A percentile compares a stretch with the other conserved stretches of the same genome.
These are phyloP conservation scores for Trametes coccinea DNA, from an alignment of 768 basidiomycete species.

Conservation along the genomic window DNA sequence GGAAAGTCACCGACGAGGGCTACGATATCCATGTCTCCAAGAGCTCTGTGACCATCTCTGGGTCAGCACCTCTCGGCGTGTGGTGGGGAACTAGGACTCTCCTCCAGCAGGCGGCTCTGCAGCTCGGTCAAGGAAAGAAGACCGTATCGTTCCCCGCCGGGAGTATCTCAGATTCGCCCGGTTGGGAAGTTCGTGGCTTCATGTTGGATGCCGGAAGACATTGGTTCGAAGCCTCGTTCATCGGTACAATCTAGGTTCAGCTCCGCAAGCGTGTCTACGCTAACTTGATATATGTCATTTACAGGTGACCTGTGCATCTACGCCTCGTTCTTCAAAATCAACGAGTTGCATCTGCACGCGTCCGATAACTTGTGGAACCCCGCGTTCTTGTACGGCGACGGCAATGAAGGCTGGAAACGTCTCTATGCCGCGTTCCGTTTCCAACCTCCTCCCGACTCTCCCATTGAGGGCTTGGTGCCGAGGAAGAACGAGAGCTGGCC, in stretches of 20 bases:
- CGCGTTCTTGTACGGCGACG: slow-evolving; percentile 37
- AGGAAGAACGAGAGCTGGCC: slow-evolving; percentile 45
- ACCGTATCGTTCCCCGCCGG: slow-evolving; percentile 34
- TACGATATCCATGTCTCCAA: slow-evolving; percentile 39
- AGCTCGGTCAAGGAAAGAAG: slow-evolving; percentile 22
- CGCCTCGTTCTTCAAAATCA: slow-evolving; percentile 47
- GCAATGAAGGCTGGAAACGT: slow-evolving; percentile 36
- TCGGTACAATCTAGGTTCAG: slow-evolving; percentile 20
- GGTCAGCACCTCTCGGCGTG: slow-evolving; percentile 35
- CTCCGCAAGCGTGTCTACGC: background rate
- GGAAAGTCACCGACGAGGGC: slow-evolving; percentile 38
- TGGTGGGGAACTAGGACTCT: slow-evolving; percentile 50
- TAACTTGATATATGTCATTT: background rate
- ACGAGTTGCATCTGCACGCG: slow-evolving; percentile 45
- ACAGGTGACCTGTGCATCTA: slow-evolving; percentile 45
- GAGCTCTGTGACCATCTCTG: slow-evolving; percentile 35
- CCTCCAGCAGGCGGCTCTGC: slow-evolving; percentile 41
- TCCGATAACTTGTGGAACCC: slow-evolving; percentile 47
- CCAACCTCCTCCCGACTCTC: slow-evolving; percentile 37
- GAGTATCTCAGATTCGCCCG: slow-evolving; percentile 40
- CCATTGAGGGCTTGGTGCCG: slow-evolving; percentile 38
- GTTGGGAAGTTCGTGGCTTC: slow-evolving; percentile 47
- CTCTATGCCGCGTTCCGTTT: slow-evolving; percentile 47
- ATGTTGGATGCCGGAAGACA: slow-evolving; percentile 50
- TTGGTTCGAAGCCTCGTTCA: slow-evolving; percentile 42